phyloP scores from a whole-genome alignment of 78 protist genomes.

The Tieghemostelium lacteum region DNA sequence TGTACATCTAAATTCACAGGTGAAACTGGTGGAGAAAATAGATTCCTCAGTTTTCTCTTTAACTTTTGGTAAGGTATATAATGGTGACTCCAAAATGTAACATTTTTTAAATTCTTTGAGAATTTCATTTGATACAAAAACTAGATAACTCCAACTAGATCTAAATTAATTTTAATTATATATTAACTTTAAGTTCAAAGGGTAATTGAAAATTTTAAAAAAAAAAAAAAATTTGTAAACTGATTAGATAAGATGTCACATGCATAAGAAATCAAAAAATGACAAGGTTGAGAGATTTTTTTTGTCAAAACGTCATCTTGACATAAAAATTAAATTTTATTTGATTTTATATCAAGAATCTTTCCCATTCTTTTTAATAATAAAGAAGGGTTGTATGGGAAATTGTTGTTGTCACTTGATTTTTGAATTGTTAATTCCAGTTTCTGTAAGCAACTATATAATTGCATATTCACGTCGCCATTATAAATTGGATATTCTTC shows the following conservation, averaged over 20 bases:
- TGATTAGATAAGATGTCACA: too few relatives aligned
- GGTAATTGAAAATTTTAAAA: too few relatives aligned
- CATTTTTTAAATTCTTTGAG: slow-evolving; percentile 40
- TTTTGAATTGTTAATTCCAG: background rate
- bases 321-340: background rate
- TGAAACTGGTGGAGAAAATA: slow-evolving; percentile 42
- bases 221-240: too few relatives aligned
- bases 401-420: slow-evolving; percentile 17
- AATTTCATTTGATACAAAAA: too few relatives aligned
- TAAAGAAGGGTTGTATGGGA: slow-evolving; percentile 36
- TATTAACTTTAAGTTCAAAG: too few relatives aligned
- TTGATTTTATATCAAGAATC: background rate
- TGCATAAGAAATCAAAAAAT: too few relatives aligned
- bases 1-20: background rate
- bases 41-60: slow-evolving; percentile 34
- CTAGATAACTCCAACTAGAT: too few relatives aligned
- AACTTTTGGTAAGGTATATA: slow-evolving; percentile 60
- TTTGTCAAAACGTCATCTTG: background rate
- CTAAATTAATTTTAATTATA: too few relatives aligned
- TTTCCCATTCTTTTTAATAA: slow-evolving; percentile 9
- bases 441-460: background rate
- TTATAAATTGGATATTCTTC: background rate
- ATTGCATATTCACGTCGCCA: background rate
- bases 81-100: slow-evolving; percentile 61
- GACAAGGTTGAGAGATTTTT: background rate